These are phyloP conservation scores for Ceraceosorus guamensis DNA, from an alignment of 1,284 basidiomycete genomes.

Conservation along the genomic window DNA sequence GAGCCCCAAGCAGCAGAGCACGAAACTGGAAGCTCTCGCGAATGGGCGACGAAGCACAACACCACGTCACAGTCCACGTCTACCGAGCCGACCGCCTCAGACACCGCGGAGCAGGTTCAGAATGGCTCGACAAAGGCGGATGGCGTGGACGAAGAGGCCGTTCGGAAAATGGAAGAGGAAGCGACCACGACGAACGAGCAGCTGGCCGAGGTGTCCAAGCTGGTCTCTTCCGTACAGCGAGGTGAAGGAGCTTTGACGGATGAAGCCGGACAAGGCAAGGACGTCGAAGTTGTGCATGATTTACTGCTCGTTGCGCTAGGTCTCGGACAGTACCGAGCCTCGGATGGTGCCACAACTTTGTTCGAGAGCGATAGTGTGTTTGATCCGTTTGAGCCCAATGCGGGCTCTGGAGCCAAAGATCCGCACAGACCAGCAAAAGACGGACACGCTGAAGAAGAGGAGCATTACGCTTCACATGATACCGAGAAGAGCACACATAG, in stretches of 20 bases:
- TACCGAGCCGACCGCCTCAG: neutral
- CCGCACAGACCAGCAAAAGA: too few species aligned
- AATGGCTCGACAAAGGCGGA: neutral
- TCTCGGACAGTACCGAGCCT: constrained; percentile 32
- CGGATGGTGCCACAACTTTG: constrained; percentile 30
- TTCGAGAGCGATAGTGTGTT: constrained; percentile 38
- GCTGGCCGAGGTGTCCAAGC: too few species aligned
- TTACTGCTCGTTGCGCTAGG: constrained; percentile 35
- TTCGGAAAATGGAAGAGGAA: too few species aligned
- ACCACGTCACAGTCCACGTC: neutral
- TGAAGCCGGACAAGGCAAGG: neutral
- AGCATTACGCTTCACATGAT: too few species aligned
- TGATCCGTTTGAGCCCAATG: neutral
- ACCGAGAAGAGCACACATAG: too few species aligned
- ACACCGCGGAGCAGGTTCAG: constrained; percentile 2
- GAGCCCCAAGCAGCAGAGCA: constrained; percentile 10
- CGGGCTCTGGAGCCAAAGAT: too few species aligned
- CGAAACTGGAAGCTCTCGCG: constrained; percentile 18
- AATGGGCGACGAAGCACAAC: constrained; percentile 1
- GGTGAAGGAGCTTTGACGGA: neutral
- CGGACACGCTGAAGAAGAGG: too few species aligned
- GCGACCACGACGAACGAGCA: too few species aligned
- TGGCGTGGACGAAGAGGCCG: neutral
- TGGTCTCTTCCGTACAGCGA: too few species aligned
- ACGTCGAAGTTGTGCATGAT: constrained; percentile 31